Base-by-base conservation (phyloP, 495 filamentous ascomycete species). In the Hypomontagnella submonticulosa region DNA sequence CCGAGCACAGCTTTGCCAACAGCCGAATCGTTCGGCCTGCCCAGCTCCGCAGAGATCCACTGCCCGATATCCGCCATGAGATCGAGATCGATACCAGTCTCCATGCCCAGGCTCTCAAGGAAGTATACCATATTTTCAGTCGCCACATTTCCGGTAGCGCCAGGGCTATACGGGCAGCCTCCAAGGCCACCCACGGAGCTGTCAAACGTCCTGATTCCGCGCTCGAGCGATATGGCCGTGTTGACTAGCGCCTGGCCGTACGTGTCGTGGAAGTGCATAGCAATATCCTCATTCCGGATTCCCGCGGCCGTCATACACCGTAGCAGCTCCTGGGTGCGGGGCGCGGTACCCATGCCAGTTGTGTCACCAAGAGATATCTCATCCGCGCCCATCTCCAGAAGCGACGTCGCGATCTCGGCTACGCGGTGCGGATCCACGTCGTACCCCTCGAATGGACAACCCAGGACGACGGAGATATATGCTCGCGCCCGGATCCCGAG, bases 261-360 rank as follows among this genome's bases (percentile, higher is more conserved):
- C 4, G 96, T 99, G 70, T 99, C 93, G 65, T 98, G 95, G 72
- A 97, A 97, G 71, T 99, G 95, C 75, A 96, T 87, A 1, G 94
- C 93, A 1, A 99, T 67, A 68, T 96, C 92, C 66, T 90, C 88
- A 34, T 84, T 89, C 41, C 87, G 81, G 44, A 98, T 88, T 0
- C 93, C 92, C 3, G 92, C 91, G 4, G 87, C 86, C 18, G 82
- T 80, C 70, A 97, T 81, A 15, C 91, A 86, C 53, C 82, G 79
- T 57, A 96, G 76, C 38, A 96, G 81, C 70, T 88, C 84, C 68
- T 84, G 81, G 0, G 91, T 95, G 18, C 89, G 82, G 0, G 92
- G 91, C 16, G 89, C 92, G 0, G 95, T 98, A 4, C 96, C 95
- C 91, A 97, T 97, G 6, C 95, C 95, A 1, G 95, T 98, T 0